Evolutionary conservation across 306 rosid genomes (phyloP), one percentile per base, ranked within the genome.

Genomic region (Trifolium fragiferum): DNA sequence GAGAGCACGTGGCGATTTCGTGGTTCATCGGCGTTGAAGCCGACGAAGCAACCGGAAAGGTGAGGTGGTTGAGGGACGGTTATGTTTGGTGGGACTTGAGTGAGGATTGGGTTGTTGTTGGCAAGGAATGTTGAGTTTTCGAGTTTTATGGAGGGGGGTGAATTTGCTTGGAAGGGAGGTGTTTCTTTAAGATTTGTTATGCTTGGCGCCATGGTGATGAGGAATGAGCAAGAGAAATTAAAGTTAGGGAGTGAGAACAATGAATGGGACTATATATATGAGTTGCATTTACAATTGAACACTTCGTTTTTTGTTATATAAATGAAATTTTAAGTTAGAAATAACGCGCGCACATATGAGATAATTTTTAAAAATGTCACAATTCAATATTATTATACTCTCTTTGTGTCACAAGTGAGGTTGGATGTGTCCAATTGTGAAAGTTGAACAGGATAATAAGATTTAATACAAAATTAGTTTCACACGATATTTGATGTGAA

Each of bases 121-220:
- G 90, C 93, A 0, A 89, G 50, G 68, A 92, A 89, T 10, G 61
- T 68, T 4, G 93, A 72, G 10, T 37, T 78, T 72, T 79, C 21
- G 3, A 87, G 84, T 9, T 81, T 62, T 8, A 83, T 80, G 19
- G 91, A 76, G 16, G 76, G n/a, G 13, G 66, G 47, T 12, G 49
- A 57, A 41, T 43, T 37, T 11, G 43, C 33, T 25, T 83, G 72
- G 20, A 40, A 40, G 21, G 32, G 55, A 15, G 14, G 79, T 43
- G 57, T 61, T 68, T 55, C 41, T 41, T 77, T 44, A 2, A 15
- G 9, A 60, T 82, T 75, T 72, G 75, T 64, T 53, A 89, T 35
- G 84, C 82, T 86, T 67, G 89, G 90, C 32, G 97, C 86, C 94
- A 86, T 86, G 84, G 49, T 10, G 21, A 12, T 11, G 57, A 30